These are phyloP conservation scores for Alternaria arborescens DNA, from an alignment of 2,329 filamentous ascomycete species.

Conservation along the genomic window DNA sequence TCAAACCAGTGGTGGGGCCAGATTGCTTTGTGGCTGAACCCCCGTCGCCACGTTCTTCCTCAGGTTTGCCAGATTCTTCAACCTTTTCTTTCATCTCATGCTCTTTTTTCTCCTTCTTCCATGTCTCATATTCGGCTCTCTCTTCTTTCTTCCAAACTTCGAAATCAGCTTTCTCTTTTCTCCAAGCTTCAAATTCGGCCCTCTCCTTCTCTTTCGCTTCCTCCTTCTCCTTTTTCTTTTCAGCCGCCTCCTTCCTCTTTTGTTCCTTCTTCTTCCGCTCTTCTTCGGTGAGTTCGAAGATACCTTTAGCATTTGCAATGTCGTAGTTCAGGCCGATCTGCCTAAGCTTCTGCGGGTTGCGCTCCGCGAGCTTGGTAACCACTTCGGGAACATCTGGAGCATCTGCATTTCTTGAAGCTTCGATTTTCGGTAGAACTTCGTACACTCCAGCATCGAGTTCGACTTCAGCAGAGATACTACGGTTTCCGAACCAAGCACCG, in stretches of 20 bases:
- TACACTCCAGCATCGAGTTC: conserved; percentile 77
- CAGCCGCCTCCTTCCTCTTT: conserved; percentile 46
- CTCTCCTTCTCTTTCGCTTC: conserved; percentile 45
- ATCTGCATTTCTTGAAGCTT: conserved; percentile 63
- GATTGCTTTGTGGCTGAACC: background rate
- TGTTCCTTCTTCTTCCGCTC: conserved; percentile 53
- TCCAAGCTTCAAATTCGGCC: conserved; percentile 44
- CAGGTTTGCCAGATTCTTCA: conserved; percentile 11
- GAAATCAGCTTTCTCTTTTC: conserved; percentile 39
- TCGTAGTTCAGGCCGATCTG: conserved; percentile 73
- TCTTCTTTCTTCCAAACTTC: conserved; percentile 43
- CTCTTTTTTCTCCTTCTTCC: conserved; percentile 39
- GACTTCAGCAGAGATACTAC: conserved; percentile 79
- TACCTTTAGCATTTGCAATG: conserved; percentile 72
- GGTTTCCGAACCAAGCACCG: conserved; percentile 65
- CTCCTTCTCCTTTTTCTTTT: conserved; percentile 39
- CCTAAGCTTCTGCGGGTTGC: conserved; percentile 64
- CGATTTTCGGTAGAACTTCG: conserved; percentile 76
- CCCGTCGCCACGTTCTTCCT: conserved; percentile 5
- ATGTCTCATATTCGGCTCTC: conserved; percentile 42
- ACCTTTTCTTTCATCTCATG: conserved; percentile 23
- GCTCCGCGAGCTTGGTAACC: conserved; percentile 54
- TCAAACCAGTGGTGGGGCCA: background rate
- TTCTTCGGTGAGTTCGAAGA: conserved; percentile 59
- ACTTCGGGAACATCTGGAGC: conserved; percentile 69